Evolutionary conservation across 495 filamentous ascomycete genomes (phyloP).

Genomic region (Penicillium desertorum): DNA sequence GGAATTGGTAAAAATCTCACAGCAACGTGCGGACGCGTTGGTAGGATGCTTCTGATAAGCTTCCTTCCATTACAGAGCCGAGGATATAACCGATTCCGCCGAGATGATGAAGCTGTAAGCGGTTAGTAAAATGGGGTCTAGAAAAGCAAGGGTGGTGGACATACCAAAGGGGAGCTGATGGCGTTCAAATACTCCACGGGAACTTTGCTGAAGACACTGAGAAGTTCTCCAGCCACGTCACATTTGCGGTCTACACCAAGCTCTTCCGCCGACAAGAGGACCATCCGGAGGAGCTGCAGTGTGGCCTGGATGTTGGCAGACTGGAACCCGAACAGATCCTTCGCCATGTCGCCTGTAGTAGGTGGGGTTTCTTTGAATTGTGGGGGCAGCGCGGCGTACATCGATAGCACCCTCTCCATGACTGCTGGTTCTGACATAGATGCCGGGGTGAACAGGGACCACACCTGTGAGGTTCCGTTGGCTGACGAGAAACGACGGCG

Average conservation of each 20-base stretch:
- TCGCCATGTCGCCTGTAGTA: constrained; percentile 31
- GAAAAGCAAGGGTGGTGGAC: neutral
- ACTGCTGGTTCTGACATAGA: constrained; percentile 34
- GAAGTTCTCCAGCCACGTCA: constrained; percentile 46
- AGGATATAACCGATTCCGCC: constrained; percentile 52
- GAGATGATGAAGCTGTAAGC: constrained; percentile 44
- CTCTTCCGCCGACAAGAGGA: constrained; percentile 44
- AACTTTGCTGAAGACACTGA: constrained; percentile 46
- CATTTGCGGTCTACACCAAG: constrained; percentile 47
- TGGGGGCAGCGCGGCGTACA: constrained; percentile 41
- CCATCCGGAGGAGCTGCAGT: constrained; percentile 51
- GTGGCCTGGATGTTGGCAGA: constrained; percentile 55
- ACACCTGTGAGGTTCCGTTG: constrained; percentile 31
- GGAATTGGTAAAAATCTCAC: constrained; percentile 16
- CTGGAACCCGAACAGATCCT: constrained; percentile 50
- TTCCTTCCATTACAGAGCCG: constrained; percentile 49
- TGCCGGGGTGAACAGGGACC: constrained; percentile 28
- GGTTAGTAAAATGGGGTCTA: neutral
- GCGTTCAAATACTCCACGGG: constrained; percentile 47
- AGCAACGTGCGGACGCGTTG: constrained; percentile 45
- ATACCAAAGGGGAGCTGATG: constrained; percentile 50
- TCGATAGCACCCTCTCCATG: constrained; percentile 39
- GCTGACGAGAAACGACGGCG: constrained; percentile 29
- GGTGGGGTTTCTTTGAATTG: constrained; percentile 39
- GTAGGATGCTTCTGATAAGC: constrained; percentile 47